A percentile compares a stretch with the other conserved stretches of the same genome.
Conservation (phyloP, 106 monocot genomes). For the Allium sativum region DNA sequence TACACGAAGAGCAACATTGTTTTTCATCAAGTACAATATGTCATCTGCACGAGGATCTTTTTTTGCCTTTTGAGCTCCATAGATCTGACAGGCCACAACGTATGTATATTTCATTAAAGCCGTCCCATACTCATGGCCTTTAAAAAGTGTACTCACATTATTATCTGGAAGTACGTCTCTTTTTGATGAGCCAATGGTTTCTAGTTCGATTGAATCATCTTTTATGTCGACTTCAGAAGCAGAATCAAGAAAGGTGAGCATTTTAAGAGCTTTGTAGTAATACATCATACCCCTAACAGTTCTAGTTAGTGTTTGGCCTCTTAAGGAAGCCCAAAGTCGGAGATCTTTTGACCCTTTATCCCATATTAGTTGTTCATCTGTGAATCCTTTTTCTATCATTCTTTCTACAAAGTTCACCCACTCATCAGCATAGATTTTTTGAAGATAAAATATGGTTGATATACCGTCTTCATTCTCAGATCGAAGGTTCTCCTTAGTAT, state of each 20-base stretch:
- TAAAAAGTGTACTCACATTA: slow-evolving; percentile 23
- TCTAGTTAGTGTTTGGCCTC: slow-evolving; percentile 84
- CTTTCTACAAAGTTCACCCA: slow-evolving; percentile 84
- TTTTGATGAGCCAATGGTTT: slow-evolving; percentile 30
- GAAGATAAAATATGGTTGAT: slow-evolving; percentile 76
- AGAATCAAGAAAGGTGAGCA: slow-evolving; percentile 89
- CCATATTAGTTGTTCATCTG: slow-evolving; percentile 53
- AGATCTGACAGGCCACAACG: slow-evolving; percentile 96
- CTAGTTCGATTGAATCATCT: slow-evolving; percentile 57
- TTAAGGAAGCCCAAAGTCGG: slow-evolving; percentile 77
- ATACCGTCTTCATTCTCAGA: slow-evolving; percentile 87
- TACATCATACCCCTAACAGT: slow-evolving; percentile 99
- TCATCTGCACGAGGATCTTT: slow-evolving; percentile 74
- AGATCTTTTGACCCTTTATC: slow-evolving; percentile 34
- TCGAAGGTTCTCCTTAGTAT: slow-evolving; percentile 64
- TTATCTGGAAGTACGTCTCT: slow-evolving; percentile 31
- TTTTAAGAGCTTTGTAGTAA: slow-evolving; percentile 89
- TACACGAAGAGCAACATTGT: slow-evolving; percentile 77
- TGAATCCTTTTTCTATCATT: slow-evolving; percentile 67
- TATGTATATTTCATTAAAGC: slow-evolving; percentile 93
- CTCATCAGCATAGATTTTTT: slow-evolving; percentile 86
- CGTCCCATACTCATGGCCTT: slow-evolving; percentile 62
- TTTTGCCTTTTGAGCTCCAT: slow-evolving; percentile 72
- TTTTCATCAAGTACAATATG: slow-evolving; percentile 84
- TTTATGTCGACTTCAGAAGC: slow-evolving; percentile 79